Evolutionary conservation across 495 filamentous ascomycete genomes (phyloP), one percentile per base, ranked within the genome.

Genomic region (Neurospora sublineolata): DNA sequence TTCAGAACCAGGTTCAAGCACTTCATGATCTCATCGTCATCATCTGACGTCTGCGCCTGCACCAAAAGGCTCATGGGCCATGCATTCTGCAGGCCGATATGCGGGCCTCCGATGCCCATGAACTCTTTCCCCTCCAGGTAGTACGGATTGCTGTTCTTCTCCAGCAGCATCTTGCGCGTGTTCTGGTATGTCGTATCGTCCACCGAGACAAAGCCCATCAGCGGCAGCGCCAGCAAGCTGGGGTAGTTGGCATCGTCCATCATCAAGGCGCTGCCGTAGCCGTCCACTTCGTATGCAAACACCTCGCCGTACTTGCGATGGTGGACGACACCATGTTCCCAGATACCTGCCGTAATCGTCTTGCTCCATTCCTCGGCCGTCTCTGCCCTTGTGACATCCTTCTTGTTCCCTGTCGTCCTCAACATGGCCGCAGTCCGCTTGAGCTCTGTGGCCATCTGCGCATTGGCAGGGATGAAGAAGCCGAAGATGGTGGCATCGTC

Each of bases 191-290:
- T 88, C 42, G 82, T 75, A 68, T 99, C 88, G 44, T 86, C 79
- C 10, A 75, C 76, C 16, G 86, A 81, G 9, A 97, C 82, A 79
- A 97, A 99, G 20, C 94, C 95, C 75, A 98, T 86, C 30, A 94
- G 83, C 2, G 95, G 95, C 12, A 99, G 84, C 23, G 94, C 89
- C 1, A 99, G 84, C 11, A 99, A 82, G 0, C 93, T 97, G 1
- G 95, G 95, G 42, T 98, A 87, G 75, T 99, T 99, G 14, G 95
- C 95, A 78, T 99, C 95, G 75, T 99, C 95, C 95, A 99, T 98
- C 38, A 99, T 80, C 68, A 97, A 91, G 5, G 88, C 85, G 14
- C 92, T 94, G 67, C 95, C 96, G 75, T 95, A 99, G 1, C 95
- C 95, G 78, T 99, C 95, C 16, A 98, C 93, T 80, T 99, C 95